Evolutionary conservation across 2,329 filamentous ascomycete species (phyloP).

Genomic region (Camillea tinctor): DNA sequence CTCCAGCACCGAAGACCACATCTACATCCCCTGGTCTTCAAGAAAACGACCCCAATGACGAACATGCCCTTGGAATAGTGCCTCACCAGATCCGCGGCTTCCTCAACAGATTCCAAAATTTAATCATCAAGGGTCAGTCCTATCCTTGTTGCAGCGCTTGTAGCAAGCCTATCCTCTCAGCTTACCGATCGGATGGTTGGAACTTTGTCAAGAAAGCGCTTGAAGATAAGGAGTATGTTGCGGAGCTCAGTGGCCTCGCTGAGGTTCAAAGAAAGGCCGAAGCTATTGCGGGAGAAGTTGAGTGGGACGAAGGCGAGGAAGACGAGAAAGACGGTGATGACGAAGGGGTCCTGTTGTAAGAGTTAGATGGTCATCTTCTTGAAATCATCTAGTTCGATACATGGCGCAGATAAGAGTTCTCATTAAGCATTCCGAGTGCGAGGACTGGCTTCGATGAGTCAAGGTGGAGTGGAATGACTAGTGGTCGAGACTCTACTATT

Average conservation of each 20-base stretch:
- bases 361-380: conserved; percentile 19
- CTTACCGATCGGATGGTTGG: conserved; percentile 70
- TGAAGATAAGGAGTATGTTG: conserved; percentile 73
- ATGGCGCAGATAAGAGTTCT: conserved; percentile 20
- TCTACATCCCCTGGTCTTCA: conserved; percentile 36
- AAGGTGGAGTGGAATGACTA: conserved; percentile 18
- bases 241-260: conserved; percentile 56
- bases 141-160: conserved; percentile 84
- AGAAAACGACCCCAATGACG: conserved; percentile 50
- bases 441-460: conserved; percentile 26
- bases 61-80: conserved; percentile 66
- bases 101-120: conserved; percentile 69
- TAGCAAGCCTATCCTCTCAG: conserved; percentile 65
- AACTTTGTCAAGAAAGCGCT: conserved; percentile 73
- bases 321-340: conserved; percentile 30
- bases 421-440: conserved; percentile 24
- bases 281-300: conserved; percentile 28
- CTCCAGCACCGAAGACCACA: conserved; percentile 51
- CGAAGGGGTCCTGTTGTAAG: conserved; percentile 34
- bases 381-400: conserved; percentile 18
- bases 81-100: conserved; percentile 82
- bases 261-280: conserved; percentile 35
- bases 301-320: conserved; percentile 35
- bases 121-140: conserved; percentile 69
- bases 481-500: conserved; percentile 3